Conservation (phyloP, 192 early-diverging fungal species). For the Thamnidium elegans region DNA sequence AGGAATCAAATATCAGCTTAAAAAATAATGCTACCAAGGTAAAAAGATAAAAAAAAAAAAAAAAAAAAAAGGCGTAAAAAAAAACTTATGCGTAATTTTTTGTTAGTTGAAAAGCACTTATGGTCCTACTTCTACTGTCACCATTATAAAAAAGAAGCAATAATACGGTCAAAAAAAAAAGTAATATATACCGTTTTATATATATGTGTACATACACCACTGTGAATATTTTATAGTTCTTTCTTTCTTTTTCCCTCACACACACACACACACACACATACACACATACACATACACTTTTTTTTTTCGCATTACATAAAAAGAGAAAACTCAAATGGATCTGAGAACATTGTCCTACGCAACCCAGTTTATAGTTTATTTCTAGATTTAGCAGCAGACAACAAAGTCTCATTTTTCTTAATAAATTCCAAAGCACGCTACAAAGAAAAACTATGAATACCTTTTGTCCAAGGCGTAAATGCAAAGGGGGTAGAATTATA, state of each 20-base stretch:
- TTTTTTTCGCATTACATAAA: too few relatives aligned
- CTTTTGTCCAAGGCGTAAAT: too few relatives aligned
- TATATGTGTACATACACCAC: too few relatives aligned
- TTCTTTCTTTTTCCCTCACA: too few relatives aligned
- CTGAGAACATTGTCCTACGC: too few relatives aligned
- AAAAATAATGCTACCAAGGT: not conserved
- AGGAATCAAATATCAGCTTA: not conserved
- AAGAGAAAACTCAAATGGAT: too few relatives aligned
- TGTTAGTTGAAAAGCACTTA: not conserved
- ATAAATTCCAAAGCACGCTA: slow-evolving; percentile 29
- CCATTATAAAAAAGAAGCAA: slow-evolving; percentile 3
- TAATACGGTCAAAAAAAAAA: too few relatives aligned
- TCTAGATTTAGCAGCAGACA: slow-evolving; percentile 11
- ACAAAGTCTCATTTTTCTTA: slow-evolving; percentile 24
- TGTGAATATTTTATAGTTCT: too few relatives aligned
- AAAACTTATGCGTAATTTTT: too few relatives aligned
- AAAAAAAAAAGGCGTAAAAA: not conserved
- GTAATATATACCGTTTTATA: too few relatives aligned
- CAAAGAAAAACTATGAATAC: not conserved
- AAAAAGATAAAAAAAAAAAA: not conserved
- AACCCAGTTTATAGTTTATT: not conserved
- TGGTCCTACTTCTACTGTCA: slow-evolving; percentile 3
- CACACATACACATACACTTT: too few relatives aligned
- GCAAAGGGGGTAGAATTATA: not conserved
- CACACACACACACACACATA: too few relatives aligned